Evolutionary conservation across 306 rosid species (phyloP), one percentile per base, ranked within the genome.

Genomic region (Datisca glomerata): DNA sequence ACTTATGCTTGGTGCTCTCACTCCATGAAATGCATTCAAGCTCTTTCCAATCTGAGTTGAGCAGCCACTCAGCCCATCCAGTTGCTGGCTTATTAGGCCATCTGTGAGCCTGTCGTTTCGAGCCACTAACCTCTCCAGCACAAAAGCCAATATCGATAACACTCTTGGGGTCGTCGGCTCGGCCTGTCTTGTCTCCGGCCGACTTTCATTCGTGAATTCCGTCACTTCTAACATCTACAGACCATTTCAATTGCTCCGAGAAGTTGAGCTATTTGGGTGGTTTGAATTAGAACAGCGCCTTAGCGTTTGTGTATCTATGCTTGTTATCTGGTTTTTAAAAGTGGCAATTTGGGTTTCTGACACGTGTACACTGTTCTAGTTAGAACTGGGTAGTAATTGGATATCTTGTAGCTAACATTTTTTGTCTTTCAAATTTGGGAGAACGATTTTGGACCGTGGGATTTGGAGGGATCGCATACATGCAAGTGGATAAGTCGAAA

Each of bases 1-100:
- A 73, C 84, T 77, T 50, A 89, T 80, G 46, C 62, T 56, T 8
- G 97, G 97, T 11, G 93, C 79, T 56, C 95, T 64, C 40, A 89
- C 73, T 1, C 97, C 95, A 41, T 80, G 81, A 33, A 89, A 60
- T 66, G 56, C 34, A 16, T 50, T 37, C 32, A 50, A 50, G 36
- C 45, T 50, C 23, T 23, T 37, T 6, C 56, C 56, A 14, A 36
- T 7, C 3, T 50, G 45, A 12, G 2, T 36, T 11, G 45, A 2
- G 24, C 22, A 14, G 33, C 24, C 21, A 2, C 33, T 11, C 10
- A 11, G 16, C 45, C 35, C 56, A 24, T 34, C 24, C 3, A 36
- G 33, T 65, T 24, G 77, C 89, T 36, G 76, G 54, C 76, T 31
- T 70, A 16, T 18, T 3, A 50, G 0, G 22, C 12, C 56, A 15